These are phyloP conservation scores for Eruca vesicaria DNA, from an alignment of 441 rosid species.

Conservation along the genomic window DNA sequence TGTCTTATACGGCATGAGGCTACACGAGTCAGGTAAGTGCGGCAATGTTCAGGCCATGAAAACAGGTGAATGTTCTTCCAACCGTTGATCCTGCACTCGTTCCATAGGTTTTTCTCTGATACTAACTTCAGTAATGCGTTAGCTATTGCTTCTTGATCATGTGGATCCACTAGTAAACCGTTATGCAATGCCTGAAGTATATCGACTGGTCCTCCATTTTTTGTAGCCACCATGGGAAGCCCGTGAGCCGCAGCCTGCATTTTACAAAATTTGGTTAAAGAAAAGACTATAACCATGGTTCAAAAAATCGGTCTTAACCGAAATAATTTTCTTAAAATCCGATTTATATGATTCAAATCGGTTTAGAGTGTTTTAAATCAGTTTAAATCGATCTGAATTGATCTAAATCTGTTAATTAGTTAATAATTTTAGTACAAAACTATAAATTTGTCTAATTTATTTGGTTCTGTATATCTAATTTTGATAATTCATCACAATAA, in stretches of 20 bases:
- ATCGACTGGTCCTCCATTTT: slow-evolving; percentile 97
- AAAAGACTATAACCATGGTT: neutral
- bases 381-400: too few relatives aligned
- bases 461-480: too few relatives aligned
- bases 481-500: too few relatives aligned
- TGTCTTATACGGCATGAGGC: slow-evolving; percentile 95
- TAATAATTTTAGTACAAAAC: too few relatives aligned
- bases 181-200: slow-evolving; percentile 93
- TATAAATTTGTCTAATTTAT: too few relatives aligned
- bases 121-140: slow-evolving; percentile 88
- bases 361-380: too few relatives aligned
- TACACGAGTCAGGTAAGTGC: slow-evolving; percentile 93
- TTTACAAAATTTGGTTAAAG: slow-evolving; percentile 4
- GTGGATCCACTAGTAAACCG: slow-evolving; percentile 95
- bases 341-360: too few relatives aligned
- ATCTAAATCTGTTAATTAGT: too few relatives aligned
- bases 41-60: slow-evolving; percentile 99
- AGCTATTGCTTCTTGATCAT: slow-evolving; percentile 81
- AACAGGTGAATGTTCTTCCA: slow-evolving; percentile 95
- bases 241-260: slow-evolving; percentile 97
- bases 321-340: too few relatives aligned
- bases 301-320: too few relatives aligned
- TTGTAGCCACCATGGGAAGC: slow-evolving; percentile 97
- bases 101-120: slow-evolving; percentile 92
- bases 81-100: slow-evolving; percentile 81